phyloP scores from a whole-genome alignment of 129 eudicot genomes.

The Silybum marianum region DNA sequence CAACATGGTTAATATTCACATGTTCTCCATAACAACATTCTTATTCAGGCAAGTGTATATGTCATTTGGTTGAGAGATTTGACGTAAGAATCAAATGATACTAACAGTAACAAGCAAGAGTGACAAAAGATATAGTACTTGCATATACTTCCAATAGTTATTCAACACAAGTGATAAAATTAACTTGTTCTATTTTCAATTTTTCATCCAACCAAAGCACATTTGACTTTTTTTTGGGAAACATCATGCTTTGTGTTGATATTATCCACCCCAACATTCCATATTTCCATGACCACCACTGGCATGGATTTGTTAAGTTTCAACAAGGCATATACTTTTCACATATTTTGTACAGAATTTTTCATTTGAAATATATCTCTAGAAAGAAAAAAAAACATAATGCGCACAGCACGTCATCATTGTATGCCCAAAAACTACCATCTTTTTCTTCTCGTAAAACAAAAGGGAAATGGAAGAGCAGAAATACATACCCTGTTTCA shows the following conservation, averaged over 20 bases:
- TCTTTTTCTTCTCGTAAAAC: background rate
- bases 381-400: background rate
- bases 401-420: background rate
- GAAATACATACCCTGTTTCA: conserved; percentile 81
- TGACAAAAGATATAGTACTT: background rate
- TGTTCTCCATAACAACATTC: too few relatives aligned
- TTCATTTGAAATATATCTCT: background rate
- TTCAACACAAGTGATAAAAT: background rate
- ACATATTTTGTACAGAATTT: background rate
- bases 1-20: too few relatives aligned
- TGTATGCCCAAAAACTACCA: background rate
- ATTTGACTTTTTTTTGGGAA: background rate
- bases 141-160: background rate
- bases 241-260: too few relatives aligned
- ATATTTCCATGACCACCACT: background rate
- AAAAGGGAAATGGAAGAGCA: conserved; percentile 4
- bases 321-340: background rate
- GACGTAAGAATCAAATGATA: too few relatives aligned
- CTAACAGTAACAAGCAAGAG: background rate
- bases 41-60: too few relatives aligned
- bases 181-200: background rate
- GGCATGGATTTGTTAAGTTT: background rate
- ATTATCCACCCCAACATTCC: background rate
- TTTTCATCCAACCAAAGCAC: background rate
- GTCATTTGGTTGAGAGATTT: too few relatives aligned